Evolutionary conservation across 371 early-diverging fungal genomes (phyloP), one percentile per base, ranked within the genome.

Genomic region (Syncephalis fuscata): DNA sequence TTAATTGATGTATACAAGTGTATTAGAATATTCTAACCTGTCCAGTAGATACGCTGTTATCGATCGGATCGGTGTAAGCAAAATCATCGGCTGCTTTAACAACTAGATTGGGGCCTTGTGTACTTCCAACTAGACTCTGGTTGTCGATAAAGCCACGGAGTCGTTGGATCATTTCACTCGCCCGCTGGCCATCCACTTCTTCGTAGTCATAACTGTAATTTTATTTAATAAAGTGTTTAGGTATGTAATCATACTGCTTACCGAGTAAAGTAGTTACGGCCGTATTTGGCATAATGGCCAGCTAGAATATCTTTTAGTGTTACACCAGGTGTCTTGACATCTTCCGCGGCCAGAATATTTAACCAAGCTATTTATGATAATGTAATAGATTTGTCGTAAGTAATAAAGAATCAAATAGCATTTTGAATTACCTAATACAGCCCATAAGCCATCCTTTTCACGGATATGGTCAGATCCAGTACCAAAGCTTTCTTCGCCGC

Each of bases 391-490:
- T n/a, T n/a, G n/a, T n/a, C n/a, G n/a, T n/a, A n/a, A n/a, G n/a
- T n/a, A n/a, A n/a, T n/a, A n/a, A n/a, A n/a, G n/a, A n/a, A n/a
- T n/a, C n/a, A n/a, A n/a, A n/a, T n/a, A n/a, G n/a, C n/a, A n/a
- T n/a, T n/a, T n/a, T n/a, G n/a, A n/a, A n/a, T n/a, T 32, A 32
- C 32, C 32, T 32, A 95, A 62, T 38, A 95, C 65, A 41, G 97
- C 97, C 97, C 97, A 97, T 42, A 97, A 59, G 41, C 97, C 97
- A 67, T 97, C 97, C 74, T 97, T 97, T 61, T 97, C 97, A 43
- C 97, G 86, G 49, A 97, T 89, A 55, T 95, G 96, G 61, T 95
- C 92, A 0, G 90, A 88, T 39, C 97, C 97, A 8, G 95, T 95
- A 52, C 97, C 97, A 62, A 97, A 97, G 2, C 83, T 82, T 65